Conservation (phyloP, 495 filamentous ascomycete species). For the Cryomyces antarcticus region DNA sequence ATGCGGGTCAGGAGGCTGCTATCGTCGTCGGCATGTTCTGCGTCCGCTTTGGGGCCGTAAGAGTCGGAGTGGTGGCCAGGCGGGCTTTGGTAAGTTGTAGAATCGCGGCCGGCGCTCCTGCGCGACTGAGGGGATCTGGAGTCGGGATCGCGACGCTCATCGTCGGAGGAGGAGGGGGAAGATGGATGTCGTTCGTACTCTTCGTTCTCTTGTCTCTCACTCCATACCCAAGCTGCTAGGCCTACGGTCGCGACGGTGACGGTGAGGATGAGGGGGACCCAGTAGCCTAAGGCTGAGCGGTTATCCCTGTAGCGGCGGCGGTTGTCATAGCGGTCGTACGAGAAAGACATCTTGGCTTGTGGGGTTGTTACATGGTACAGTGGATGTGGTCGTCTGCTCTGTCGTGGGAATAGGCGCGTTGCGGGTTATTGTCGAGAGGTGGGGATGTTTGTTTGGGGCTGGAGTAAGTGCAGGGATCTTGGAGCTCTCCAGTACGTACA, state of each 20-base stretch:
- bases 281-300: slow-evolving; percentile 57
- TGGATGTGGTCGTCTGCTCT: too few relatives aligned
- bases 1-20: slow-evolving; percentile 48
- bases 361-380: too few relatives aligned
- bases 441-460: too few relatives aligned
- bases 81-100: slow-evolving; percentile 4
- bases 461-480: too few relatives aligned
- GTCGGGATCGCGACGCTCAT: slow-evolving; percentile 29
- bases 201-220: slow-evolving; percentile 55
- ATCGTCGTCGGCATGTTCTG: slow-evolving; percentile 23
- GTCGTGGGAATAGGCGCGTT: too few relatives aligned
- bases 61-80: too few relatives aligned
- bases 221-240: slow-evolving; percentile 82
- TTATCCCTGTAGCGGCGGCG: slow-evolving; percentile 29
- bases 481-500: too few relatives aligned
- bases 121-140: slow-evolving; percentile 14
- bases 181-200: slow-evolving; percentile 27
- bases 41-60: neutral
- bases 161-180: slow-evolving; percentile 15
- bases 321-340: slow-evolving; percentile 43
- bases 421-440: too few relatives aligned
- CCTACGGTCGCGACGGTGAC: slow-evolving; percentile 69
- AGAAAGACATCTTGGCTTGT: slow-evolving; percentile 40
- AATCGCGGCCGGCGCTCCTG: slow-evolving; percentile 1
- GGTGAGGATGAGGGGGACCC: slow-evolving; percentile 68